Evolutionary conservation across 2,329 filamentous ascomycete genomes (phyloP), one percentile per base, ranked within the genome.

Genomic region (Diplodia sapinea): DNA sequence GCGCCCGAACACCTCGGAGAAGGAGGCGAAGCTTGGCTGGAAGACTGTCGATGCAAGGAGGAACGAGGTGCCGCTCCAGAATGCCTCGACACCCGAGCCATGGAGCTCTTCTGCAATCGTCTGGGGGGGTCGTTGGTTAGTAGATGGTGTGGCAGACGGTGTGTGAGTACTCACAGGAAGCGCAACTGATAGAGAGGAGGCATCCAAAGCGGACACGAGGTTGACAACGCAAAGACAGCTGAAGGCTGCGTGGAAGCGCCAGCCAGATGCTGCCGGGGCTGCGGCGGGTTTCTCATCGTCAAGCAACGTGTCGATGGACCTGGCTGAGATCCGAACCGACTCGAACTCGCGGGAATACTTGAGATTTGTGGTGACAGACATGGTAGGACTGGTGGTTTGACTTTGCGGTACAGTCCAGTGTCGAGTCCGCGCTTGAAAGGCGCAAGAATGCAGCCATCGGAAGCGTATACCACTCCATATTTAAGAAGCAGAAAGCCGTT

Each of bases 1-100:
- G 4, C 83, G 79, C 9, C 83, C 83, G 56, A 84, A 83, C 23
- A 83, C 81, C 54, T 83, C 78, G 4, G 82, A 83, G 49, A 84
- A 74, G 0, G 80, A 75, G 31, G 72, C 79, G 74, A 78, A 74
- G 69, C 79, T 77, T 50, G 86, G 87, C 71, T 88, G 85, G 51
- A 87, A 82, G 36, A 88, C 84, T 0, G 89, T 88, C 67, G 86
- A 87, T 3, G 88, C 86, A 5, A 92, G 83, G 4, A 92, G 80
- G 70, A 90, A 92, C 17, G 87, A 87, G 4, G 89, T 91, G 1
- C 89, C 89, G 13, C 88, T 85, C 90, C 89, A 92, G 73, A 91
- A 91, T 0, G 88, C 87, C 76, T 91, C 56, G 3, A 74, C 20
- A 11, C 59, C 70, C 3, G 68, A 70, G 23, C 71, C 72, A 31